These are phyloP conservation scores for Ogataea methylovora DNA, from an alignment of 805 yeast species.

Conservation along the genomic window DNA sequence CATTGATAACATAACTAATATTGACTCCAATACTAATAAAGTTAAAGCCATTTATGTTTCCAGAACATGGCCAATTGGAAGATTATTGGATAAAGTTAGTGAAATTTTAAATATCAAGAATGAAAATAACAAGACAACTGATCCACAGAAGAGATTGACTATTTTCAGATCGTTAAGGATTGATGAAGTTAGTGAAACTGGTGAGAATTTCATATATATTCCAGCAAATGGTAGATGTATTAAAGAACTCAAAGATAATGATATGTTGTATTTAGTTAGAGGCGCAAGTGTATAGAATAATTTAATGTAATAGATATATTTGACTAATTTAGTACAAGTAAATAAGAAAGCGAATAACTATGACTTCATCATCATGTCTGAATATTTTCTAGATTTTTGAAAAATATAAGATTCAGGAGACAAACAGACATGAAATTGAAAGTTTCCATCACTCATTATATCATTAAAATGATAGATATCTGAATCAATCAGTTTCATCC, in stretches of 20 bases:
- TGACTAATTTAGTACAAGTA: no score
- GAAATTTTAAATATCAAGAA: slow-evolving; percentile 39
- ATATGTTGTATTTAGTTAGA: slow-evolving; percentile 42
- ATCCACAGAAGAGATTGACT: slow-evolving; percentile 33
- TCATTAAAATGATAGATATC: no score
- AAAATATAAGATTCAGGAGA: no score
- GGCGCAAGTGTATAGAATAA: slow-evolving; percentile 26
- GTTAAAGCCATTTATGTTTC: slow-evolving; percentile 37
- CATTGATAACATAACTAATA: slow-evolving; percentile 23
- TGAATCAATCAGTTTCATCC: no score
- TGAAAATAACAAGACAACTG: slow-evolving; percentile 38
- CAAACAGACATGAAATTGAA: no score
- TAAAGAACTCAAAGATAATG: slow-evolving; percentile 39
- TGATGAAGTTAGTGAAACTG: slow-evolving; percentile 18
- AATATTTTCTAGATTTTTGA: no score
- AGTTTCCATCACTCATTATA: no score
- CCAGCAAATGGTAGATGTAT: slow-evolving; percentile 32
- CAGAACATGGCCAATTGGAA: slow-evolving; percentile 53
- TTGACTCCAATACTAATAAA: slow-evolving; percentile 4
- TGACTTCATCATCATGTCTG: no score
- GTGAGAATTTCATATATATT: slow-evolving; percentile 21
- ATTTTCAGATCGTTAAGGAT: slow-evolving; percentile 31
- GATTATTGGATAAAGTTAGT: slow-evolving; percentile 47
- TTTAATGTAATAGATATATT: not conserved
- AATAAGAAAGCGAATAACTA: no score